Conservation (phyloP, 2,329 filamentous ascomycete species). For the Diaporthe australafricana region DNA sequence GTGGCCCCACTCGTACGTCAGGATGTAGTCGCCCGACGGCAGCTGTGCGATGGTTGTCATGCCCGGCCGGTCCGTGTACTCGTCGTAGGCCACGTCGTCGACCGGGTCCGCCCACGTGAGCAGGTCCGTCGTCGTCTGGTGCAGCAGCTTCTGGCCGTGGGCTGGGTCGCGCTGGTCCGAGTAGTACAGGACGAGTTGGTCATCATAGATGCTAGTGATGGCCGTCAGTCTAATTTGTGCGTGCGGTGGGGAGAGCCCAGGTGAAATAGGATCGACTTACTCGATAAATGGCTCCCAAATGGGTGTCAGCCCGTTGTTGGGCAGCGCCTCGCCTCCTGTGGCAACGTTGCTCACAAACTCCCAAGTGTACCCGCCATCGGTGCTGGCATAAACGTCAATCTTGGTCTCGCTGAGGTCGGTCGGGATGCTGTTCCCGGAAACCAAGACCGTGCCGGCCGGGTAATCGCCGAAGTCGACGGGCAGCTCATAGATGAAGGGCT, state of each 20-base stretch:
- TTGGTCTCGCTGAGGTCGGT: conserved; percentile 70
- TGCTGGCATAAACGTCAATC: conserved; percentile 76
- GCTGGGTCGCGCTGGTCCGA: conserved; percentile 75
- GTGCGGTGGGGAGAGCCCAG: not conserved
- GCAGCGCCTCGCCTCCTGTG: conserved; percentile 68
- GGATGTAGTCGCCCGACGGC: conserved; percentile 70
- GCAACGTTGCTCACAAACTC: conserved; percentile 75
- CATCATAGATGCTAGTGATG: conserved; percentile 57
- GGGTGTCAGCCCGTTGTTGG: conserved; percentile 74
- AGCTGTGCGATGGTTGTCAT: conserved; percentile 73
- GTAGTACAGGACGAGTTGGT: conserved; percentile 74
- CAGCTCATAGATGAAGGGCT: conserved; percentile 76
- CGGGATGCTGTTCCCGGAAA: conserved; percentile 68
- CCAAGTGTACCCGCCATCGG: conserved; percentile 72
- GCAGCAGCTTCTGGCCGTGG: conserved; percentile 76
- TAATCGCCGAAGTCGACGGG: conserved; percentile 68
- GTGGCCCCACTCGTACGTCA: conserved; percentile 66
- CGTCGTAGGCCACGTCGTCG: conserved; percentile 72
- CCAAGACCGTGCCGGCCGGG: conserved; percentile 71
- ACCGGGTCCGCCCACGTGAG: conserved; percentile 68
- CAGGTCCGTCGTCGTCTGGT: conserved; percentile 71
- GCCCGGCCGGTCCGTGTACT: conserved; percentile 73
- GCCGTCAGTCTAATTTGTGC: not conserved
- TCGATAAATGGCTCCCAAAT: conserved; percentile 80
- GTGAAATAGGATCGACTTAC: conserved; percentile 30